Evolutionary conservation across 495 filamentous ascomycete genomes (phyloP).

Genomic region (Paragyromitra xinjiangensis): DNA sequence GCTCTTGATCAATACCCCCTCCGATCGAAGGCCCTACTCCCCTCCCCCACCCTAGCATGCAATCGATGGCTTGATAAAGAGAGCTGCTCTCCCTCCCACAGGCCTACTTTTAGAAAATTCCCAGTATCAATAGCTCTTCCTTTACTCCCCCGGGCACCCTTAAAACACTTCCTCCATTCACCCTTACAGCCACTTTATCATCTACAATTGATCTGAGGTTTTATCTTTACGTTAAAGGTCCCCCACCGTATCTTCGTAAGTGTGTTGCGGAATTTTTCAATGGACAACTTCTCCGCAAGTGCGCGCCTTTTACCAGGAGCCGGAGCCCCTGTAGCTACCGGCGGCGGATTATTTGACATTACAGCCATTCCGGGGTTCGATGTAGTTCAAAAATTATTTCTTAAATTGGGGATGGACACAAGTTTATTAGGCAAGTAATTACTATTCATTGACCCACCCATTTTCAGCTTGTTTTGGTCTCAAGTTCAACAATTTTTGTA

Average conservation of each 20-base stretch:
- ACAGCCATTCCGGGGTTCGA: conserved; percentile 56
- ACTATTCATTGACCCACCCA: background rate
- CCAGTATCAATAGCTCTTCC: conserved; percentile 10
- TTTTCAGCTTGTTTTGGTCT: conserved; percentile 3
- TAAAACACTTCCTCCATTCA: background rate
- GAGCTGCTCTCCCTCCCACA: conserved; percentile 14
- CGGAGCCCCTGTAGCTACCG: conserved; percentile 33
- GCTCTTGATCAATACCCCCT: conserved; percentile 13
- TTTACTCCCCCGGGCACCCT: background rate
- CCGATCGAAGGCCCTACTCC: background rate
- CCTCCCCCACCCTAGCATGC: conserved; percentile 2
- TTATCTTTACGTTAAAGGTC: background rate
- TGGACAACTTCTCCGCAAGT: conserved; percentile 57
- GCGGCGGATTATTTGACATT: conserved; percentile 54
- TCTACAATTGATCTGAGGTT: background rate
- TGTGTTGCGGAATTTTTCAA: conserved; percentile 5
- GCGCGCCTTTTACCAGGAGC: conserved; percentile 41
- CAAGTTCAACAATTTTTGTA: background rate
- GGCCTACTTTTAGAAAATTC: conserved; percentile 24
- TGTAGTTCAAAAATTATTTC: conserved; percentile 53
- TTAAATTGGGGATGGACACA: conserved; percentile 54
- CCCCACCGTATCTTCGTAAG: background rate
- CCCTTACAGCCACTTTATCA: background rate
- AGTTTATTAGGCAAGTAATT: conserved; percentile 52
- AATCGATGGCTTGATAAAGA: conserved; percentile 38